Evolutionary conservation across 768 basidiomycete species (phyloP).

Genomic region (Coprinopsis sp.): DNA sequence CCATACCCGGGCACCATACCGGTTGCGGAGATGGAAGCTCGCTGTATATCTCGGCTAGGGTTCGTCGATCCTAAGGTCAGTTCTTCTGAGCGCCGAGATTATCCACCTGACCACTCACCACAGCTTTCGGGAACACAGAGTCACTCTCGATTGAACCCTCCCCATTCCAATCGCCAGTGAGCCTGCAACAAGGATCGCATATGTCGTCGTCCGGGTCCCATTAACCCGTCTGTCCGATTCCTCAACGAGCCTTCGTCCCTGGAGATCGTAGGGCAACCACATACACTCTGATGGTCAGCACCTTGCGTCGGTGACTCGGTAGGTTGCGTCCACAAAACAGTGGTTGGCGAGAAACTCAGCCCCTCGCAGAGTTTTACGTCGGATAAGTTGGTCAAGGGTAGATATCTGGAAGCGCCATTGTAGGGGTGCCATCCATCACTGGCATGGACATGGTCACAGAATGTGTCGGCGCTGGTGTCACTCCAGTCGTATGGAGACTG

Average conservation of each 20-base stretch:
- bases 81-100: no score
- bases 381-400: constrained; percentile 27
- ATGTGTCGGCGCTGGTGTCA: constrained; percentile 21
- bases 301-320: constrained; percentile 22
- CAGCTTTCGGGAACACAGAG: constrained; percentile 19
- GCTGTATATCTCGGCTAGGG: constrained; percentile 66
- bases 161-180: constrained; percentile 48
- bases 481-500: constrained; percentile 30
- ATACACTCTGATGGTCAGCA: constrained; percentile 53
- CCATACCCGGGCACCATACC: constrained; percentile 24
- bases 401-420: constrained; percentile 22
- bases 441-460: constrained; percentile 34
- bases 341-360: constrained; percentile 53
- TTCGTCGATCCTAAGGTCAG: constrained; percentile 71
- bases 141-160: constrained; percentile 10
- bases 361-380: constrained; percentile 30
- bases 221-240: constrained; percentile 34
- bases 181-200: constrained; percentile 45
- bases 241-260: constrained; percentile 46
- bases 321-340: constrained; percentile 53
- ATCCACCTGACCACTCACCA: constrained; percentile 30
- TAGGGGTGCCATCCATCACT: constrained; percentile 57
- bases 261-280: constrained; percentile 67
- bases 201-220: constrained; percentile 33
- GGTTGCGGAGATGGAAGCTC: constrained; percentile 56